Percentiles rank a stretch among this genome's conserved stretches.
Conservation (phyloP, 176 grass and related monocot genomes). For the Raddia distichophylla region DNA sequence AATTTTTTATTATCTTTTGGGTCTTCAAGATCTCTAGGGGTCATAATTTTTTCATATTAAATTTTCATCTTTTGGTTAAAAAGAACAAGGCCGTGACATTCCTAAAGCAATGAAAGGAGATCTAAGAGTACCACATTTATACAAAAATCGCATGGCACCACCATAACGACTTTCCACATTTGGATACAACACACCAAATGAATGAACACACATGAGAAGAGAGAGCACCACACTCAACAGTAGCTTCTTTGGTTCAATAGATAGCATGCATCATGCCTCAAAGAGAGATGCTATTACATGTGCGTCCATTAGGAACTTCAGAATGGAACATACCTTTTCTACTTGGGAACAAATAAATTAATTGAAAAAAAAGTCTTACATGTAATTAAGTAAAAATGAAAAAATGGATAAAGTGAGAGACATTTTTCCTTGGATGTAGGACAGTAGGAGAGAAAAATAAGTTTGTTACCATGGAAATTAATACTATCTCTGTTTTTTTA, state of each 20-base stretch:
- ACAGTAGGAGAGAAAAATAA: no score
- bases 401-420: background rate
- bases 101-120: background rate
- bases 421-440: background rate
- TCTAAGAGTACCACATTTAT: background rate
- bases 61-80: no score
- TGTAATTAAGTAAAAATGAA: background rate
- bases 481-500: no score
- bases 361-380: background rate
- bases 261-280: background rate
- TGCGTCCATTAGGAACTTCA: background rate
- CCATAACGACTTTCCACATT: conserved; percentile 10
- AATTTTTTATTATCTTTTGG: no score
- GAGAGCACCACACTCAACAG: background rate
- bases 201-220: conserved; percentile 2
- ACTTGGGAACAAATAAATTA: no score
- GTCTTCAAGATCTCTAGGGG: no score
- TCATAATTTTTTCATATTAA: no score
- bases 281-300: background rate
- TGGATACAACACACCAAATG: conserved; percentile 14
- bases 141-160: background rate
- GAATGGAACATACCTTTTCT: background rate
- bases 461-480: no score
- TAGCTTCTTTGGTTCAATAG: background rate
- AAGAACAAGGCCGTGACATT: no score